phyloP scores from a whole-genome alignment of 2,329 filamentous ascomycete genomes.

The Aspergillus brunneoviolaceus region DNA sequence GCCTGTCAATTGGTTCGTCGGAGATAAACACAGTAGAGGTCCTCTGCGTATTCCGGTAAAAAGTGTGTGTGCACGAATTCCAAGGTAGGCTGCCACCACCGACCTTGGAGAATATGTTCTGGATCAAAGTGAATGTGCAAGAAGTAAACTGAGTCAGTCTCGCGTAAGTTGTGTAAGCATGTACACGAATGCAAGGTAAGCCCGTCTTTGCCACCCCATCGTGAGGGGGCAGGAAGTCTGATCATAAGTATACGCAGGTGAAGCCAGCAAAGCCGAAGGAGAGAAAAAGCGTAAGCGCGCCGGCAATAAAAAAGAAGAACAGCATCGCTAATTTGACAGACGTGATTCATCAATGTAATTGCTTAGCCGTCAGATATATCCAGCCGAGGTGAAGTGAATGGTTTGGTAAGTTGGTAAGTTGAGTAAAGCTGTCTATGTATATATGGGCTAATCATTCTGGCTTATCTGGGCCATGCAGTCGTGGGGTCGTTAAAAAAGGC shows the following conservation, averaged over 20 bases:
- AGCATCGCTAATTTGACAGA: constrained; percentile 25
- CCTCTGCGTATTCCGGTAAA: background rate
- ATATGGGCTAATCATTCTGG: constrained; percentile 24
- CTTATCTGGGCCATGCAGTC: constrained; percentile 23
- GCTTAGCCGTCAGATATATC: constrained; percentile 20
- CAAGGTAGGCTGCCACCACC: background rate
- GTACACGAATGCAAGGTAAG: constrained; percentile 19
- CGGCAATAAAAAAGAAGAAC: constrained; percentile 14
- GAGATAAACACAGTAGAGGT: background rate
- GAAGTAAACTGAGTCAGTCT: background rate
- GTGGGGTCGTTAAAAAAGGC: constrained; percentile 13
- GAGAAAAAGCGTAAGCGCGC: constrained; percentile 1
- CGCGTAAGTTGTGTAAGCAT: constrained; percentile 9
- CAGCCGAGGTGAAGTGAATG: constrained; percentile 21
- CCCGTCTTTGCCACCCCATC: background rate
- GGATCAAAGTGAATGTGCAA: background rate
- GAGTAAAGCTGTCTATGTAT: constrained; percentile 26
- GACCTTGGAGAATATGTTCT: background rate
- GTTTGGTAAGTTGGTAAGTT: background rate
- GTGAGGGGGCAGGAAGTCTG: constrained; percentile 8
- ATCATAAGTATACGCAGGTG: constrained; percentile 19
- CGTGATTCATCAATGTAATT: constrained; percentile 16
- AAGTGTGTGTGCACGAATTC: background rate
- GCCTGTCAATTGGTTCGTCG: background rate
- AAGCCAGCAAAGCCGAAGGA: constrained; percentile 18